These are phyloP conservation scores for Penicillium sp. DNA, from an alignment of 2,329 filamentous ascomycete species.

Conservation along the genomic window DNA sequence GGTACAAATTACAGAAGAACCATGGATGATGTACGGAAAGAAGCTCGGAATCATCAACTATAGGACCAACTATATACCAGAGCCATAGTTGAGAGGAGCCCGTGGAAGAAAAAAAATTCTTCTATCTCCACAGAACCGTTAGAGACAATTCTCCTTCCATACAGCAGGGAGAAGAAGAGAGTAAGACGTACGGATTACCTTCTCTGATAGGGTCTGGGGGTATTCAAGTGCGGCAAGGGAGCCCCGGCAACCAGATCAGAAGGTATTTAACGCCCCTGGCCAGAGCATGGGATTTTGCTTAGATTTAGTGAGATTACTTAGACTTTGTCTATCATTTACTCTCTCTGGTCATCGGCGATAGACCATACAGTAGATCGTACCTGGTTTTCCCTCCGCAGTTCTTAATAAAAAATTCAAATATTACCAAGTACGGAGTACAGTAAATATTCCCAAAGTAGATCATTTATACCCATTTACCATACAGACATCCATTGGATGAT, in stretches of 20 bases:
- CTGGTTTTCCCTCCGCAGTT: not conserved
- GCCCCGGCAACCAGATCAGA: constrained; percentile 35
- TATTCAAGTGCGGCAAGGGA: constrained; percentile 37
- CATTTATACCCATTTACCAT: not conserved
- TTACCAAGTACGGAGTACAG: too few species aligned
- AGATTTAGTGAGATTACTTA: too few species aligned
- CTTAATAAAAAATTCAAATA: not conserved
- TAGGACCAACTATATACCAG: not conserved
- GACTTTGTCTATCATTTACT: constrained; percentile 5
- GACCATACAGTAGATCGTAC: not conserved
- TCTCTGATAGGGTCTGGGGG: constrained; percentile 33
- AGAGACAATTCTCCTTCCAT: constrained; percentile 12
- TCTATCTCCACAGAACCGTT: constrained; percentile 23
- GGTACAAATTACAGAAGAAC: constrained; percentile 20
- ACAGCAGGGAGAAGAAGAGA: constrained; percentile 1
- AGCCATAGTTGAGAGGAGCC: too few species aligned
- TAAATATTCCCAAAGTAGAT: not conserved
- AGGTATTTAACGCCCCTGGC: constrained; percentile 11
- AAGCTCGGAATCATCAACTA: not conserved
- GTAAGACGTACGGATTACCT: too few species aligned
- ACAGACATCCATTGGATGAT: not conserved
- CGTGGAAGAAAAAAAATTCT: constrained; percentile 1
- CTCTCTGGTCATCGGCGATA: not conserved
- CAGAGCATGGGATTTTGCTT: constrained; percentile 1
- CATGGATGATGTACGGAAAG: constrained; percentile 23